Evolutionary conservation across 345 rosid species (phyloP), one percentile per base, ranked within the genome.

Genomic region (Boechera divaricarpa): DNA sequence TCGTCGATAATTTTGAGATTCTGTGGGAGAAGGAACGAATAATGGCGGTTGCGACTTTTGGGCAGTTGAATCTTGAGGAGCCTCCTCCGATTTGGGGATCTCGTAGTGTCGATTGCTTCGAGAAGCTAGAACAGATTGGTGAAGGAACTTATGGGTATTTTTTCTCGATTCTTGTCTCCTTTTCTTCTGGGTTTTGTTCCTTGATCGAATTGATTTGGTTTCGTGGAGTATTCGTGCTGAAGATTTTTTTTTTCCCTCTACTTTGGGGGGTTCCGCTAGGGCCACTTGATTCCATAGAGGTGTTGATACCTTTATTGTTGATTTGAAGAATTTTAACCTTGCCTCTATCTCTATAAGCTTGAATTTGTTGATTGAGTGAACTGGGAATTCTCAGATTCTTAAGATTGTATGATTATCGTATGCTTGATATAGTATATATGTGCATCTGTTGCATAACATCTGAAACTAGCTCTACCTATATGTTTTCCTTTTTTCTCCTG

Each of bases 81-180:
- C 81, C 86, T 6, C 86, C 90, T 0, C 89, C 89, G 35, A 77
- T 83, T 5, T 86, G 91, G 94, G 97, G 97, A 28, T 91, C 94
- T 58, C 86, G 97, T 55, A 88, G 92, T 72, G 92, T 91, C 6
- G 92, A 91, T 74, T 86, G 92, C 81, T 91, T 91, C 80, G 92
- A 91, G 78, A 89, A 88, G 71, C 83, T 91, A 47, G 94, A 91
- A 78, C 97, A 89, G 79, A 88, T 91, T 81, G 92, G 97, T 29
- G 94, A 91, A 83, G 97, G 97, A 58, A 91, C 97, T 73, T 91
- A 91, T 59, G 94, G 97, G 94, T 89, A 70, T 60, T 41, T 29
- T 21, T 55, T 36, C 53, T 63, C 59, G 3, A 38, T 60, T 68
- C 18, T 11, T 38, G 9, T 7, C 82, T 80, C 44, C 3, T 57